Evolutionary conservation across 176 grass and related monocot genomes (phyloP), one percentile per base, ranked within the genome.

Genomic region (Rhynchospora breviuscula): DNA sequence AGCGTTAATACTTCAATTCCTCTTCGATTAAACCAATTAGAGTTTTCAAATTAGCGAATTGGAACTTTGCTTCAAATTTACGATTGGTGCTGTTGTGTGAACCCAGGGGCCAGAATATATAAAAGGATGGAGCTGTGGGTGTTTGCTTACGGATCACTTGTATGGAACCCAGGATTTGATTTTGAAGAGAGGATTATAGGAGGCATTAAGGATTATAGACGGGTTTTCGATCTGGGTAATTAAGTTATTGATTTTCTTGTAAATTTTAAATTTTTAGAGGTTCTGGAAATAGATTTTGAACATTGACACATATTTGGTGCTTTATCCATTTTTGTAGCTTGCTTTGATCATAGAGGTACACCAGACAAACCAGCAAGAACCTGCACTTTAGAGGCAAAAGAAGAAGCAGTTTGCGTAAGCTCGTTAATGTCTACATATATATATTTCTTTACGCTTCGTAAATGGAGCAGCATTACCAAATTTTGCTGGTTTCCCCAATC

Each of bases 301-400:
- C 12, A 11, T 72, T 8, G 52, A 69, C 10, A 22, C 71, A 58
- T 8, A 2, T 51, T 56, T 11, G 6, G 7, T 7, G 46, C 29
- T 10, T 17, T 31, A 2, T 21, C 6, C 31, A 22, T 51, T 26
- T n/a, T 62, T 86, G 15, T 89, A 98, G 92, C 92, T 75, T 98
- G 95, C 86, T 93, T 98, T 84, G 93, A 98, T 84, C 96, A 98
- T 84, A 95, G 96, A 81, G 96, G 96, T 62, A 98, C 95, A 17
- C 89, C 89, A 6, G 85, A 91, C 11, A 81, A 95, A 67, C 93
- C 96, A 3, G 93, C 96, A 7, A 91, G 96, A 81, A 98, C 96
- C 49, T 98, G 96, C 93, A 98, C 91, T 1, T 84, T 98, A 64
- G 96, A 98, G 78, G 84, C 91, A 0, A 89, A 91, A 4, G 79